Evolutionary conservation across 2,329 filamentous ascomycete species (phyloP), one percentile per base, ranked within the genome.

Genomic region (Trichoderma oligosporum): DNA sequence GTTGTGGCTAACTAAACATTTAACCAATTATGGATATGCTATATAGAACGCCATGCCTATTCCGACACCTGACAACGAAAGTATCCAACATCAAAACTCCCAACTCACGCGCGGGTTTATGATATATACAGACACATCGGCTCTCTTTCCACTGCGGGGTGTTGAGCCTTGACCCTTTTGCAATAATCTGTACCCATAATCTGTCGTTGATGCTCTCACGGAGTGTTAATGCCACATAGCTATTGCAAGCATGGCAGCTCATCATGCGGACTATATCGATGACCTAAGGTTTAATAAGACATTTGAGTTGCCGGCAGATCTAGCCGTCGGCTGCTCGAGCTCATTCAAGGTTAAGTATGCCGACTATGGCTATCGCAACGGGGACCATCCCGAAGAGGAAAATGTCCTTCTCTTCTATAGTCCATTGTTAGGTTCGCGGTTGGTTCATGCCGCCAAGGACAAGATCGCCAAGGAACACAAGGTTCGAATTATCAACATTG

Each of bases 381-480:
- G 63, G 22, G 61, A 48, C 2, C 38, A 63, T 22, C 64, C 66
- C 0, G 62, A 65, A 8, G 49, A 62, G 12, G 67, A 70, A 14
- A 60, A 63, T 22, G 65, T 71, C 2, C 48, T 70, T 2, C 63
- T 73, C 24, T 65, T 69, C 60, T 70, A 67, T 57, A 58, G 60
- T 6, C 64, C 67, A 1, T 48, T 72, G 31, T 36, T 71, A 41
- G 63, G 59, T 22, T 68, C 64, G 9, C 70, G 71, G 20, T 63
- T 66, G 46, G 24, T 70, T 4, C 67, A 70, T 38, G 52, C 68
- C 14, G 62, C 66, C 61, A 72, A 73, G 54, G 68, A 74, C 53
- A 56, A 60, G 2, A 56, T 71, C 3, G 72, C 71, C 14, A 67
- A 65, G 47, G 48, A 61, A 35, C 61, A 71, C 59, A 60, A 64